These are phyloP conservation scores for Zalaria obscura DNA, from an alignment of 2,329 filamentous ascomycete species.

Conservation along the genomic window DNA sequence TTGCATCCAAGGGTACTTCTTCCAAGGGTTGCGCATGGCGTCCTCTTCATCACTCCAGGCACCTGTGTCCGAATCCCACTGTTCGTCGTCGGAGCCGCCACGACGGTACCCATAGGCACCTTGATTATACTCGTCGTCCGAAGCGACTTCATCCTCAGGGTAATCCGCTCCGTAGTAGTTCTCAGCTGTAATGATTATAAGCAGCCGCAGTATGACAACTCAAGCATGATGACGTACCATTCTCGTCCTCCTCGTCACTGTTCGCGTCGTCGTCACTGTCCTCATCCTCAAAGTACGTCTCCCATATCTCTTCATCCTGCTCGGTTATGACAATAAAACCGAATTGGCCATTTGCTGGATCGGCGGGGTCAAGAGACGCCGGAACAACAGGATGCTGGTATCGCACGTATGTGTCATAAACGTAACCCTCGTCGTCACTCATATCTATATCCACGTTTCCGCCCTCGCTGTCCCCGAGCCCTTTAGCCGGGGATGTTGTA, in stretches of 20 bases:
- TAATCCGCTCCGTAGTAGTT: conserved; percentile 71
- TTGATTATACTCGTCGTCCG: conserved; percentile 49
- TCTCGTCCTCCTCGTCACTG: conserved; percentile 49
- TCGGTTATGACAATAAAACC: conserved; percentile 36
- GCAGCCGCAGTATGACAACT: conserved; percentile 1
- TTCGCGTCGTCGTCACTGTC: conserved; percentile 37
- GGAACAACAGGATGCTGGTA: conserved; percentile 9
- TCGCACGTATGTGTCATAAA: conserved; percentile 49
- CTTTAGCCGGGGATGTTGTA: background rate
- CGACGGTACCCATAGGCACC: conserved; percentile 26
- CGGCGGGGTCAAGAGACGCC: conserved; percentile 8
- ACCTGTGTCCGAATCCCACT: conserved; percentile 17
- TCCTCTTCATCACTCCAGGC: conserved; percentile 13
- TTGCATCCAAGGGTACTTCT: conserved; percentile 9
- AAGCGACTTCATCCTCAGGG: conserved; percentile 63
- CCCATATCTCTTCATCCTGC: conserved; percentile 42
- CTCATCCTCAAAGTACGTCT: conserved; percentile 39
- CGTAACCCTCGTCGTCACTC: conserved; percentile 39
- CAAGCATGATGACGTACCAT: conserved; percentile 30
- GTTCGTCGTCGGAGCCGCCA: conserved; percentile 26
- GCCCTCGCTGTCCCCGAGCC: background rate
- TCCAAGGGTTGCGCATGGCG: conserved; percentile 16
- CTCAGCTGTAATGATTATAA: conserved; percentile 35
- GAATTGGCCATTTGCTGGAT: conserved; percentile 13
- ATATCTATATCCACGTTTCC: conserved; percentile 22